These are phyloP conservation scores for Schrenkiella parvula DNA, from an alignment of 345 rosid genomes.

Conservation along the genomic window DNA sequence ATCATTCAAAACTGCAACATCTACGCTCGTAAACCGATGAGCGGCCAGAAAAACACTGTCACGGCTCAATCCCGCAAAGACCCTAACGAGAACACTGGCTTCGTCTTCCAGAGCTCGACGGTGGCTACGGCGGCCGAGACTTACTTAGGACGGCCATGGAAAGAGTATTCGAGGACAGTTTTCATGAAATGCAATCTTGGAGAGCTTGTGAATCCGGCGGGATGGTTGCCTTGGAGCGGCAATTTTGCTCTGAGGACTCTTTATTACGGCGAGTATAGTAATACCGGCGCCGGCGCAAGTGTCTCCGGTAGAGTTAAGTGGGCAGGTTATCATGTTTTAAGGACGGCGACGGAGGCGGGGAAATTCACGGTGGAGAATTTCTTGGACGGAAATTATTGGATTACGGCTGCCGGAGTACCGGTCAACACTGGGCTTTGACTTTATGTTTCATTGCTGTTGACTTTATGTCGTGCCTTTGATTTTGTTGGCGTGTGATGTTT, in stretches of 20 bases:
- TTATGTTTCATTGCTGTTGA: background rate
- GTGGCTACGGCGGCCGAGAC: slow-evolving; percentile 48
- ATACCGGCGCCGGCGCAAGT: slow-evolving; percentile 57
- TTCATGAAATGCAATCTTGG: slow-evolving; percentile 55
- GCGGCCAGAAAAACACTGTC: slow-evolving; percentile 53
- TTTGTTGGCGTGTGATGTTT: slow-evolving; percentile 19
- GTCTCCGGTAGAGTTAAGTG: slow-evolving; percentile 66
- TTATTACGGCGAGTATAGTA: slow-evolving; percentile 79
- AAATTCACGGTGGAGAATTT: slow-evolving; percentile 71
- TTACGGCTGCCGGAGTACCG: slow-evolving; percentile 74
- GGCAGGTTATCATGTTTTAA: slow-evolving; percentile 55
- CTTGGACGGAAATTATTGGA: slow-evolving; percentile 64
- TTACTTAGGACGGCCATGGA: slow-evolving; percentile 90
- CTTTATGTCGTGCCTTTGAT: background rate
- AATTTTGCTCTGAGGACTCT: slow-evolving; percentile 66
- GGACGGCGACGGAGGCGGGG: slow-evolving; percentile 42
- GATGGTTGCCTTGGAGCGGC: slow-evolving; percentile 84
- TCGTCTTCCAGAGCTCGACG: slow-evolving; percentile 60
- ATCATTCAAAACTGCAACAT: slow-evolving; percentile 66
- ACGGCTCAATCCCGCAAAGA: slow-evolving; percentile 75
- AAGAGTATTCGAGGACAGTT: slow-evolving; percentile 70
- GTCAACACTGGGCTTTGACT: slow-evolving; percentile 49
- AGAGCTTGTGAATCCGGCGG: slow-evolving; percentile 44
- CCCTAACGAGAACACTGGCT: slow-evolving; percentile 76
- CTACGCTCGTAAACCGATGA: slow-evolving; percentile 48